Conservation (phyloP, 106 monocot species). For the Narthecium ossifragum region DNA sequence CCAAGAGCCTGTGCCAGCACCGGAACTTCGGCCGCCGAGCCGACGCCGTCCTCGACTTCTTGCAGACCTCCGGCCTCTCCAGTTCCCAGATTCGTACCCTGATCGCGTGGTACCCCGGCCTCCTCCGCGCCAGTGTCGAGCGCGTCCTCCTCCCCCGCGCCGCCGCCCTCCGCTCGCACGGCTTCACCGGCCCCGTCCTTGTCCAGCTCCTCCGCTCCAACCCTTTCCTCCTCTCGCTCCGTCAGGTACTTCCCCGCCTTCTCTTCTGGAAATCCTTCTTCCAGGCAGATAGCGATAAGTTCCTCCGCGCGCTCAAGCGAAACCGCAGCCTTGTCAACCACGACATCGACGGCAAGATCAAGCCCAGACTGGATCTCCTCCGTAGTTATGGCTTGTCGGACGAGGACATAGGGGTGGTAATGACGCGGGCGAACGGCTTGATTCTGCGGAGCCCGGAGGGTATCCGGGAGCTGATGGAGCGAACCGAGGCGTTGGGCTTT, state of each 20-base stretch:
- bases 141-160: slow-evolving; percentile 19
- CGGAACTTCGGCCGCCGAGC: not conserved
- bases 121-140: slow-evolving; percentile 13
- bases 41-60: slow-evolving; percentile 16
- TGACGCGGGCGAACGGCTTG: not conserved
- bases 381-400: slow-evolving; percentile 11
- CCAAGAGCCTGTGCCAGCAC: slow-evolving; percentile 4
- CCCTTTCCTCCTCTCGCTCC: not conserved
- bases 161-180: slow-evolving; percentile 6
- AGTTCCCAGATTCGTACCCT: slow-evolving; percentile 12
- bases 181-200: slow-evolving; percentile 17
- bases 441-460: not conserved
- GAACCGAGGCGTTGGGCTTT: slow-evolving; percentile 10
- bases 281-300: no score
- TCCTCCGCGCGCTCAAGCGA: no score
- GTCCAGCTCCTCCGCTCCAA: slow-evolving; percentile 12
- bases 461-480: slow-evolving; percentile 10
- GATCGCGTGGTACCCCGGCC: not conserved
- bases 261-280: no score
- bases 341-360: slow-evolving; percentile 7
- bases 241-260: no score
- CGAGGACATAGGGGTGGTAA: not conserved
- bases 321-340: no score
- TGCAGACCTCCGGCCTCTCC: slow-evolving; percentile 7
- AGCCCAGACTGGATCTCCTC: slow-evolving; percentile 11